Evolutionary conservation across 768 basidiomycete species (phyloP).

Genomic region (Exidia glandulosa): DNA sequence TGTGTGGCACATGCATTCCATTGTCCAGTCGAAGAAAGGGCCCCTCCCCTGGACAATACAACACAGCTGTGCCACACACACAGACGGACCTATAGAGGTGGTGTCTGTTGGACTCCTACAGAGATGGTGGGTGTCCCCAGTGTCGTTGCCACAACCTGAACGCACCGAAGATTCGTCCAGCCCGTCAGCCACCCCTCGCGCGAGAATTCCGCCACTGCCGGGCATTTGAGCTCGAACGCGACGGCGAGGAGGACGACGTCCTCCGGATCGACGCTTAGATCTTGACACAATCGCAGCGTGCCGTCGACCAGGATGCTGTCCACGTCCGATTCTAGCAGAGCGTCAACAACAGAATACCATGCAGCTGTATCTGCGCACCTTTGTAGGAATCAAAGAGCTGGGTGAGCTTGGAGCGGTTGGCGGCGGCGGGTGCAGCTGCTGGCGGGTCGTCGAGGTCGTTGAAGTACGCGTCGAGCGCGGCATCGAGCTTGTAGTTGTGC

Average conservation of each 20-base stretch:
- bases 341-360: background rate
- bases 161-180: constrained; percentile 65
- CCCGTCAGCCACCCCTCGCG: constrained; percentile 67
- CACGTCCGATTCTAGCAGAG: constrained; percentile 39
- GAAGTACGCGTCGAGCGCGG: constrained; percentile 66
- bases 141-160: constrained; percentile 5
- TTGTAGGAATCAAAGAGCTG: constrained; percentile 58
- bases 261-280: constrained; percentile 59
- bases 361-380: constrained; percentile 28
- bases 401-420: constrained; percentile 37
- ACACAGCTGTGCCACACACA: too few species aligned
- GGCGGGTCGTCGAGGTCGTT: constrained; percentile 36
- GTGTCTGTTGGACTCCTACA: too few species aligned
- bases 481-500: constrained; percentile 61
- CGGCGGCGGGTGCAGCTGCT: constrained; percentile 10
- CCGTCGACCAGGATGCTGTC: constrained; percentile 68
- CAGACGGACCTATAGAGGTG: too few species aligned
- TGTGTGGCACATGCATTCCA: too few species aligned
- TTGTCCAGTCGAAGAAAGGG: too few species aligned
- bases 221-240: constrained; percentile 73
- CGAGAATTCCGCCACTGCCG: constrained; percentile 59
- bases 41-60: too few species aligned
- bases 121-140: too few species aligned
- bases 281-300: constrained; percentile 51
- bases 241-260: constrained; percentile 75